A percentile compares a stretch with the other conserved stretches of the same genome.
Conservation (phyloP, 2,329 filamentous ascomycete species). For the Cytospora chrysosperma region DNA sequence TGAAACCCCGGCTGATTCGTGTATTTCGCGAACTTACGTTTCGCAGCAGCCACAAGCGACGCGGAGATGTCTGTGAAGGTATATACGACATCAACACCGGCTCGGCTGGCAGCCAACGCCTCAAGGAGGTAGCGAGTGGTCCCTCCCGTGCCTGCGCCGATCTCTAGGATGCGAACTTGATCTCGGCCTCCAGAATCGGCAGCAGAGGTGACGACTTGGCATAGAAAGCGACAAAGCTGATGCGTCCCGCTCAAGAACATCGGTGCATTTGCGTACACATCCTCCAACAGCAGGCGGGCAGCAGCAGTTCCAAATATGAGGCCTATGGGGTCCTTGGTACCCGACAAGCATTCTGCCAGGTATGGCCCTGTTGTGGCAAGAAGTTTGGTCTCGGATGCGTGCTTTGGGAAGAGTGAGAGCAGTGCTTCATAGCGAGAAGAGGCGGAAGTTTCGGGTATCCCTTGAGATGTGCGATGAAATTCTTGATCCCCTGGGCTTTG, state of each 20-base stretch:
- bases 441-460: too few species aligned
- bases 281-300: conserved; percentile 32
- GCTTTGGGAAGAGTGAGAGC: too few species aligned
- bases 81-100: conserved; percentile 36
- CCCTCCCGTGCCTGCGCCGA: too few species aligned
- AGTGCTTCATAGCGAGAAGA: too few species aligned
- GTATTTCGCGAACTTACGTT: conserved; percentile 24
- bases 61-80: conserved; percentile 44
- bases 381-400: conserved; percentile 35
- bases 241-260: conserved; percentile 30
- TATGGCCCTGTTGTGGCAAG: conserved; percentile 33
- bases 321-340: conserved; percentile 36
- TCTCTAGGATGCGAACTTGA: conserved; percentile 40
- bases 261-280: conserved; percentile 37
- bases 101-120: conserved; percentile 29
- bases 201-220: too few species aligned
- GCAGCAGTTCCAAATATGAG: conserved; percentile 39
- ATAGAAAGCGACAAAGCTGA: conserved; percentile 28
- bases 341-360: conserved; percentile 40
- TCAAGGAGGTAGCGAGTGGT: conserved; percentile 38
- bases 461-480: too few species aligned
- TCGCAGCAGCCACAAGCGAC: conserved; percentile 30
- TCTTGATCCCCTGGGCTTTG: too few species aligned
- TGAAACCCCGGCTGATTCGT: too few species aligned
- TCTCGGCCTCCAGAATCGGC: too few species aligned